Evolutionary conservation across 1,139 yeast species (phyloP).

Genomic region (Protomyces inouyei): DNA sequence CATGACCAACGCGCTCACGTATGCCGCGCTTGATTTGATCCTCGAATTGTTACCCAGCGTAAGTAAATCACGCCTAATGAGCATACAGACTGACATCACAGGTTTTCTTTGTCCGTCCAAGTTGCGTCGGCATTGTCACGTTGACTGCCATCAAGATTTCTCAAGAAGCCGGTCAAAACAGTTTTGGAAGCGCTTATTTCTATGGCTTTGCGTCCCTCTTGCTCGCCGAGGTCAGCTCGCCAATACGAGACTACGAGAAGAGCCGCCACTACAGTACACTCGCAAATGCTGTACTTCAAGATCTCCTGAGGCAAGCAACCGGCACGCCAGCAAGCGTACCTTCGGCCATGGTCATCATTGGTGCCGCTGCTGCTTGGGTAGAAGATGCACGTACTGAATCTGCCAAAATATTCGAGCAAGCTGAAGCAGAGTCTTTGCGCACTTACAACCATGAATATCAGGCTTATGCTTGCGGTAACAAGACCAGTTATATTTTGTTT

Average conservation of each 20-base stretch:
- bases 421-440: constrained; percentile 5
- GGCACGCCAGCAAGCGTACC: not conserved
- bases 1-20: constrained; percentile 1
- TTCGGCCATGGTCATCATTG: constrained; percentile 2
- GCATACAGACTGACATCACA: not conserved
- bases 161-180: not conserved
- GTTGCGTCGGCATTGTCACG: not conserved
- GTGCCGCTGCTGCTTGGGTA: not conserved
- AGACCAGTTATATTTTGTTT: not conserved
- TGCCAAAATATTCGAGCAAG: not conserved
- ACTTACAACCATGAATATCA: constrained; percentile 15
- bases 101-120: constrained; percentile 3
- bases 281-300: constrained; percentile 1
- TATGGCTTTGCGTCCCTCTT: constrained; percentile 12
- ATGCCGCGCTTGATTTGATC: constrained; percentile 8
- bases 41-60: not conserved
- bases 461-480: constrained; percentile 17
- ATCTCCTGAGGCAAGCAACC: constrained; percentile 1
- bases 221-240: constrained; percentile 4
- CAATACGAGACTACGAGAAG: constrained; percentile 1
- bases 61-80: not conserved
- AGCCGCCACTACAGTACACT: not conserved
- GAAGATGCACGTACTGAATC: constrained; percentile 6
- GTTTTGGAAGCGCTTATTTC: not conserved
- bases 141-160: constrained; percentile 2